Evolutionary conservation across 306 rosid genomes (phyloP), one percentile per base, ranked within the genome.

Genomic region (Mimosa pudica): DNA sequence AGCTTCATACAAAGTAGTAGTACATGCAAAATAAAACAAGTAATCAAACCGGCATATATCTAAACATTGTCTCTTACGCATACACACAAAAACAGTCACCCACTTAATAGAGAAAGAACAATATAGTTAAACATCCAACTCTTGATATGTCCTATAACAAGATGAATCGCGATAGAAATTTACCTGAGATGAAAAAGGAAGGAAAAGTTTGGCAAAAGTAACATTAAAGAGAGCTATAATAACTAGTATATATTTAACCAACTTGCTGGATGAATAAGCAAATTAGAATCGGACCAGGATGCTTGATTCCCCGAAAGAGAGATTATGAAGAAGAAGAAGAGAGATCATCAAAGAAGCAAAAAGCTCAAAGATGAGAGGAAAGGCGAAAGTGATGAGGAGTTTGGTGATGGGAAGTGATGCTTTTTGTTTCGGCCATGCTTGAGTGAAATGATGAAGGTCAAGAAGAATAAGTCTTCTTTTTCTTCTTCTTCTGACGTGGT

Each of bases 281-380:
- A 88, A 86, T 68, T 44, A 16, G 68, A 73, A 85, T 91, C 94
- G 97, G 98, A 93, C 98, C 98, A 79, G 3, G 88, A 84, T 51
- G 98, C 98, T 93, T 93, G 94, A 93, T 93, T 93, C 98, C 98
- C 98, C 93, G 44, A 57, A 58, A 68, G 71, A 75, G 18, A 45
- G 42, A 38, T 2, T 2, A 38, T 2, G 42, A 38, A 70, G 65
- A 65, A 17, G 51, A 67, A 42, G 49, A 46, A 46, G 49, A 46
- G 63, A 32, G 35, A 67, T 60, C 6, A 60, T 10, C 38, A 17
- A 24, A 74, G 18, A 51, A 60, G 66, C 30, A 66, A 17, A 66
- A 66, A 8, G 71, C 71, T 64, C 70, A 66, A 6, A 62, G 68
- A 10, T 11, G 68, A 62, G 9, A 32, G n/a, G 67, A 61, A 36